phyloP scores from a whole-genome alignment of 345 rosid genomes.

The Eucalyptus sp. region DNA sequence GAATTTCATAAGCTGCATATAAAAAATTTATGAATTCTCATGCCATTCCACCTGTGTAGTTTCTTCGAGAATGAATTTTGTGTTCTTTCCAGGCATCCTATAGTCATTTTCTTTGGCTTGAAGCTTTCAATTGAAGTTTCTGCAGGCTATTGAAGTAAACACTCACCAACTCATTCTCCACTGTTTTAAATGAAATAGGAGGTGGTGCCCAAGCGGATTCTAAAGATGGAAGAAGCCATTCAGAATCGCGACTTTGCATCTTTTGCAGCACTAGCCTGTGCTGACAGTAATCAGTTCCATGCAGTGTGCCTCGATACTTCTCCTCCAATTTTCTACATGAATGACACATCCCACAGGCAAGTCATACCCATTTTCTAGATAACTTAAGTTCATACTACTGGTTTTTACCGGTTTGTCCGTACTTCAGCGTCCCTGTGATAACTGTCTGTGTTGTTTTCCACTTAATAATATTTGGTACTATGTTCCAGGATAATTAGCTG shows the following conservation, averaged over 20 bases:
- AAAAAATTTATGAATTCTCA: not conserved
- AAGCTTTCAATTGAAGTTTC: not conserved
- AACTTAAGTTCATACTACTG: not conserved
- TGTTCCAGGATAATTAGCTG: conserved; percentile 63
- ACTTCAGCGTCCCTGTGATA: not conserved
- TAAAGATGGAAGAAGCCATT: conserved; percentile 83
- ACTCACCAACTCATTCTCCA: not conserved
- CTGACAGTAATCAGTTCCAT: conserved; percentile 98
- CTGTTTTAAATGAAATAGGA: conserved; percentile 24
- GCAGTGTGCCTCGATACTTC: conserved; percentile 88
- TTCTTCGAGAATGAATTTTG: not conserved
- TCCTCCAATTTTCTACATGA: conserved; percentile 98
- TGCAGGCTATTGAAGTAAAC: not conserved
- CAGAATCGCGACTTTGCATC: conserved; percentile 58
- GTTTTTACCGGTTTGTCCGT: not conserved
- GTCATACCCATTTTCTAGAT: not conserved
- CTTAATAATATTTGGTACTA: not conserved
- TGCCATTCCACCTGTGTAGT: not conserved
- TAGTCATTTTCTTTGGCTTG: not conserved
- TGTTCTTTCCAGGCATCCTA: not conserved
- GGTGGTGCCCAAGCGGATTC: conserved; percentile 70
- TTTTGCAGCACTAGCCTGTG: conserved; percentile 66
- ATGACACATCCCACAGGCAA: conserved; percentile 94
- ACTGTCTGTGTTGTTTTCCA: not conserved
- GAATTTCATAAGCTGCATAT: not conserved